These are phyloP conservation scores for Scleromitrula shiraiana DNA, from an alignment of 2,329 filamentous ascomycete genomes.

Conservation along the genomic window DNA sequence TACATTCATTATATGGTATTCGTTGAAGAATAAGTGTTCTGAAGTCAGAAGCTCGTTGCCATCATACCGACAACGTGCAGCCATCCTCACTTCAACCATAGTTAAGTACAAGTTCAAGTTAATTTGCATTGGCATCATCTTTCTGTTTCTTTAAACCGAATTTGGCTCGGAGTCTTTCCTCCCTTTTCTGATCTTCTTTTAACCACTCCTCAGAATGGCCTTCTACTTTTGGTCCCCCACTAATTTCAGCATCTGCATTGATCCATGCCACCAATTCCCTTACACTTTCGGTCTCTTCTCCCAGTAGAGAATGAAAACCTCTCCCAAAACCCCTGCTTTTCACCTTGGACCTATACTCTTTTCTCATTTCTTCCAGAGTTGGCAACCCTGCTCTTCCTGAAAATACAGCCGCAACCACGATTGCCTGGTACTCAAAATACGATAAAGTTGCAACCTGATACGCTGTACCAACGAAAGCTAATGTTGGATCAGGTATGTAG, in stretches of 20 bases:
- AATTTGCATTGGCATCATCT: not conserved
- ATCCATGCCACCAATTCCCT: slow-evolving; percentile 5
- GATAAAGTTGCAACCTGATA: slow-evolving; percentile 42
- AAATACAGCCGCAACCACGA: slow-evolving; percentile 37
- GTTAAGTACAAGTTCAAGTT: not conserved
- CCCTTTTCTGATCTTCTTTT: not conserved
- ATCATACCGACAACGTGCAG: no score
- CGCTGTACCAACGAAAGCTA: slow-evolving; percentile 39
- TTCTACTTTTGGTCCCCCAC: not conserved
- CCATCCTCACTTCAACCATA: no score
- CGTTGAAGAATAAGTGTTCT: no score
- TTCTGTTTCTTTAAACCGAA: slow-evolving; percentile 4
- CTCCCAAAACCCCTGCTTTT: slow-evolving; percentile 6
- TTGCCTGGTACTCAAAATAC: slow-evolving; percentile 43
- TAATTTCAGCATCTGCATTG: slow-evolving; percentile 1
- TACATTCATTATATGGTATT: no score
- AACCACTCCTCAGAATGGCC: slow-evolving; percentile 3
- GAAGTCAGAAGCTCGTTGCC: no score
- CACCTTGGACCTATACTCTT: slow-evolving; percentile 6
- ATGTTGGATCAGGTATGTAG: slow-evolving; percentile 41
- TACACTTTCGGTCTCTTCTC: not conserved
- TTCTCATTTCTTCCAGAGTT: not conserved
- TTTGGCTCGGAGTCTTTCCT: not conserved
- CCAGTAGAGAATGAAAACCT: slow-evolving; percentile 3
- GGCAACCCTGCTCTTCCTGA: slow-evolving; percentile 34